Conservation (phyloP, 208 protist genomes). For the Crithidia bombi region DNA sequence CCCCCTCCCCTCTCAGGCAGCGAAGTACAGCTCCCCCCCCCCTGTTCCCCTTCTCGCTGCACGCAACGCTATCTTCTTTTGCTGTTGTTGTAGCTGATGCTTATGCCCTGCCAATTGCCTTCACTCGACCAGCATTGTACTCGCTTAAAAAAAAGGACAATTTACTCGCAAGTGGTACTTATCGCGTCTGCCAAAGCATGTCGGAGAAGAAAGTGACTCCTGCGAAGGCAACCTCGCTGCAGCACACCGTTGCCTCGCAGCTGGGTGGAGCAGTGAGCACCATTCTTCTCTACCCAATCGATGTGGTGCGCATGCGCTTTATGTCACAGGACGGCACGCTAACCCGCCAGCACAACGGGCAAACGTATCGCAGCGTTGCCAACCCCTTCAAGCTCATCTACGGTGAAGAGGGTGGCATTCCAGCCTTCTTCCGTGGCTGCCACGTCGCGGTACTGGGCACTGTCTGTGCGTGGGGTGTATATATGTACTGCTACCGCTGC, state of each 20-base stretch:
- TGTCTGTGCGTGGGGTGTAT: constrained; percentile 78
- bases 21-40: no score
- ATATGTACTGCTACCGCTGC: constrained; percentile 88
- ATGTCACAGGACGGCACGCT: constrained; percentile 86
- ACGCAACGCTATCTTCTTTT: no score
- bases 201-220: constrained; percentile 6
- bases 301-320: constrained; percentile 88
- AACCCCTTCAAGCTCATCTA: constrained; percentile 46
- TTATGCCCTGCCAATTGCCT: no score
- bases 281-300: constrained; percentile 83
- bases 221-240: constrained; percentile 28
- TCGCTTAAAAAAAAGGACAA: no score
- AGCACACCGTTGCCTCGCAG: constrained; percentile 77
- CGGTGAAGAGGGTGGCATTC: constrained; percentile 54
- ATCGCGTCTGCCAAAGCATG: no score
- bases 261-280: constrained; percentile 60
- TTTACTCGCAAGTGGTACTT: no score
- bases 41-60: no score
- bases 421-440: constrained; percentile 71
- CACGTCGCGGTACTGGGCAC: constrained; percentile 68
- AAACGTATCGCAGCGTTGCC: constrained; percentile 55
- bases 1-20: no score
- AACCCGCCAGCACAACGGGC: constrained; percentile 75
- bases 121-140: no score
- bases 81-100: no score